These are phyloP conservation scores for Curvularia spicifera DNA, from an alignment of 2,329 filamentous ascomycete genomes.

Conservation along the genomic window DNA sequence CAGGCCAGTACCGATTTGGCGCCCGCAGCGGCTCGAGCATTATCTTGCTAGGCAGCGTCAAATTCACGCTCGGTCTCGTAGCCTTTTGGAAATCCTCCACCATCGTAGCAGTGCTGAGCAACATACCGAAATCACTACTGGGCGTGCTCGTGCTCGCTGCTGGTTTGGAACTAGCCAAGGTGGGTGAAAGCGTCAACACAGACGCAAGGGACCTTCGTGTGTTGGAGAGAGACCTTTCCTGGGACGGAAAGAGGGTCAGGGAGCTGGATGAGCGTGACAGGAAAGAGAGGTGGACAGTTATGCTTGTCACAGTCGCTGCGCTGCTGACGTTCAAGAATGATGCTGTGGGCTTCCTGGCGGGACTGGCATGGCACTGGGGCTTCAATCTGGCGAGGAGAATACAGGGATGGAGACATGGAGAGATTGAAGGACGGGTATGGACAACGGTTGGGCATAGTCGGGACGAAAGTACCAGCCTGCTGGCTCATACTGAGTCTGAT, in stretches of 20 bases:
- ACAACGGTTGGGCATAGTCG: conserved; percentile 26
- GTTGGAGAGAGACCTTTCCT: conserved; percentile 35
- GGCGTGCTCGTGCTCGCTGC: conserved; percentile 91
- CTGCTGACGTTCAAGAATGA: conserved; percentile 89
- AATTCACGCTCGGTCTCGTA: conserved; percentile 73
- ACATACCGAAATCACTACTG: conserved; percentile 78
- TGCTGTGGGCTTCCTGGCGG: conserved; percentile 82
- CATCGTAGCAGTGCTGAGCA: conserved; percentile 71
- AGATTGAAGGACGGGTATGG: conserved; percentile 32
- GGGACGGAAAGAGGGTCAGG: conserved; percentile 55
- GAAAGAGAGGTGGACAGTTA: conserved; percentile 80
- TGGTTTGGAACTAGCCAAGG: conserved; percentile 84
- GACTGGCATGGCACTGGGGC: conserved; percentile 77
- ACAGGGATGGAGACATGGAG: conserved; percentile 32
- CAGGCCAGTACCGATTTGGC: conserved; percentile 89
- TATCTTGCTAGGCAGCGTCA: conserved; percentile 77
- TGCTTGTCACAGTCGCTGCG: conserved; percentile 84
- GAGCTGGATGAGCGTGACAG: conserved; percentile 71
- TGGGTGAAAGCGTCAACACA: conserved; percentile 83
- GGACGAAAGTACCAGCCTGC: conserved; percentile 32
- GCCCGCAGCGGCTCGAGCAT: conserved; percentile 86
- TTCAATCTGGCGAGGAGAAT: conserved; percentile 53
- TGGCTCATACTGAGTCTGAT: conserved; percentile 40
- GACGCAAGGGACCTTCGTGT: conserved; percentile 65
- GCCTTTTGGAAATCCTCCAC: conserved; percentile 69